Base-by-base conservation (phyloP, 2,329 filamentous ascomycete genomes). In the Colletotrichum cordylinicola region DNA sequence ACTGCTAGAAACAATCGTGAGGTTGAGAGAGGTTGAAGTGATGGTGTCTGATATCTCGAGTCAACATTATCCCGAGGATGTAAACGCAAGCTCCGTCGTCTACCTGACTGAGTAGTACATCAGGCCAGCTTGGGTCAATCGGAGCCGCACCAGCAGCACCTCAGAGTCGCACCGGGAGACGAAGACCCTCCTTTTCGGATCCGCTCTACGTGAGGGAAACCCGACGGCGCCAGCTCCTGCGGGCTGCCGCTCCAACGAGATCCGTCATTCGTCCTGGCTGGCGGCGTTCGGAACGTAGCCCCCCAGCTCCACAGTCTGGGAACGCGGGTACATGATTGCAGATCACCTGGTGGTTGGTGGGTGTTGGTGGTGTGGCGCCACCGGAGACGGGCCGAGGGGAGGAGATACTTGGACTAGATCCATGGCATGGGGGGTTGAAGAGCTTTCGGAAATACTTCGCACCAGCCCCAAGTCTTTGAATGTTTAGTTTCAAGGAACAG, bases 371-470 rank as follows among this genome's bases (percentile, higher is more conserved):
- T 52, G 43, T 52, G 43, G 43, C 43, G 43, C n/a, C 43, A 52
- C 43, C 43, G 43, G 43, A 52, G 43, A 21, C 8, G 6, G 61
- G 13, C 61, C n/a, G 8, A 24, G 43, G 24, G 24, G 56, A 2
- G 16, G 24, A 31, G 16, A 29, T 27, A 13, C 37, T 61, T 52
- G 13, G 43, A 31, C 21, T n/a, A 21, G 27, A 29, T 15, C 29
- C 29, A 31, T 31, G 29, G 24, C 24, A 27, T 27, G 43, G 13
- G 10, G 6, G 24, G 24, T 37, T n/a, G 24, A 15, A 18, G 37
- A n/a, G 55, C 35, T 56, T 43, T 68, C 73, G 73, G 73, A 62
- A 43, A 37, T 68, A 58, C 69, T 67, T 75, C 70, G 69, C 73
- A 68, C 13, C 58, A 37, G 4, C 37, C 29, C 16, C 1, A 10